These are phyloP conservation scores for Silene uniflora DNA, from an alignment of 148 eudicot species.

Conservation along the genomic window DNA sequence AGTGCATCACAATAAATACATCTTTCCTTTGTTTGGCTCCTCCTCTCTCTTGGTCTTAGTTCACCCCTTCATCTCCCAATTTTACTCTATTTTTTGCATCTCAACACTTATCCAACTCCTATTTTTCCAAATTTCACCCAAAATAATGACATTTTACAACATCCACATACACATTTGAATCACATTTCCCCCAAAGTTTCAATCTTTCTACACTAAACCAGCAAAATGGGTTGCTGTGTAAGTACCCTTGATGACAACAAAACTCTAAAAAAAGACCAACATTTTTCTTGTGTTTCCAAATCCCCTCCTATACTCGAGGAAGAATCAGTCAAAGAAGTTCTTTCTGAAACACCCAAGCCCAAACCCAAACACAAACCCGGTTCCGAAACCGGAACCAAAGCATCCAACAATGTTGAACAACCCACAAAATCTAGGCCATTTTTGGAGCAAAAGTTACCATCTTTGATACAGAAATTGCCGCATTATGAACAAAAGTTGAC, in stretches of 20 bases:
- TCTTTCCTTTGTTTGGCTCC: background rate
- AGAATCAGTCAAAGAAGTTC: conserved; percentile 70
- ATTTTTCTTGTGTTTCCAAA: conserved; percentile 20
- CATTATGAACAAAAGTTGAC: background rate
- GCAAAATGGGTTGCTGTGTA: conserved; percentile 58
- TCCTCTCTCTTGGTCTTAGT: background rate
- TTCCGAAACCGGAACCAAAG: conserved; percentile 5
- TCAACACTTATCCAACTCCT: background rate
- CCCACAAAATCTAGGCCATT: background rate
- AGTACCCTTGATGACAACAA: conserved; percentile 34
- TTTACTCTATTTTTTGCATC: background rate
- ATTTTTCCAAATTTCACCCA: background rate
- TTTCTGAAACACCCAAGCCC: conserved; percentile 50
- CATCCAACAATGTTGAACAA: background rate
- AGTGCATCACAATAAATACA: conserved; percentile 16
- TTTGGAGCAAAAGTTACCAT: conserved; percentile 4
- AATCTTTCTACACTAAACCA: background rate
- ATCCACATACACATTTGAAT: background rate
- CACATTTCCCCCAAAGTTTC: background rate
- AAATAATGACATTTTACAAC: background rate
- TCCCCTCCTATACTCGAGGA: conserved; percentile 49
- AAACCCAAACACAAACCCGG: conserved; percentile 13
- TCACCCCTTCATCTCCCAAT: background rate
- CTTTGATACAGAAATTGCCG: background rate
- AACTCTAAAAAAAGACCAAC: background rate